Conservation (phyloP, 148 eudicot species). For the Cornus controversa region DNA sequence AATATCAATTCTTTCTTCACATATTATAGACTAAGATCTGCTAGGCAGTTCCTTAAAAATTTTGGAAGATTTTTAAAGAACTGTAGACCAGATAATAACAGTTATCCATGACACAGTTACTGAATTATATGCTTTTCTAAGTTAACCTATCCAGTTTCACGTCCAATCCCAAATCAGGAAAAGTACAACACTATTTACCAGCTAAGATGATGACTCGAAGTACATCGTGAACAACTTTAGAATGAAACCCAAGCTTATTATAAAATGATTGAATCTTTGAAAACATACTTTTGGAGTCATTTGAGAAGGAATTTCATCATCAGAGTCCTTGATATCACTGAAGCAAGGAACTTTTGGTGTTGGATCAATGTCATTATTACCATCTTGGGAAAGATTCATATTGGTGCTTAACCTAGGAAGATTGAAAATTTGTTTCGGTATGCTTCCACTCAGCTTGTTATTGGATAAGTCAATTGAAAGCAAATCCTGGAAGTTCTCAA, state of each 20-base stretch:
- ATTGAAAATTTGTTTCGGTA: too few relatives aligned
- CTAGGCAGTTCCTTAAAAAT: conserved; percentile 14
- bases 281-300: conserved; percentile 40
- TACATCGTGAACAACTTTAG: background rate
- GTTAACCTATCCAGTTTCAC: background rate
- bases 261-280: background rate
- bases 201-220: background rate
- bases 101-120: too few relatives aligned
- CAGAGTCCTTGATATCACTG: conserved; percentile 89
- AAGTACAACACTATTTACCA: background rate
- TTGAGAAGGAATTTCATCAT: conserved; percentile 53
- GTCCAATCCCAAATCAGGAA: background rate
- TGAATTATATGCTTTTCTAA: background rate
- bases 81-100: background rate
- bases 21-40: conserved; percentile 12
- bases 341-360: conserved; percentile 70
- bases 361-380: conserved; percentile 43
- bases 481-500: too few relatives aligned
- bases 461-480: too few relatives aligned
- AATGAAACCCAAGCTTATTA: background rate
- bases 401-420: too few relatives aligned
- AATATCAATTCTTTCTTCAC: background rate
- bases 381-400: too few relatives aligned
- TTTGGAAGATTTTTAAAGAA: background rate
- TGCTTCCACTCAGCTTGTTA: too few relatives aligned